A percentile compares a stretch with the other conserved stretches of the same genome.
These are phyloP conservation scores for Seminavis robusta DNA, from an alignment of 108 stramenopile genomes.

Conservation along the genomic window DNA sequence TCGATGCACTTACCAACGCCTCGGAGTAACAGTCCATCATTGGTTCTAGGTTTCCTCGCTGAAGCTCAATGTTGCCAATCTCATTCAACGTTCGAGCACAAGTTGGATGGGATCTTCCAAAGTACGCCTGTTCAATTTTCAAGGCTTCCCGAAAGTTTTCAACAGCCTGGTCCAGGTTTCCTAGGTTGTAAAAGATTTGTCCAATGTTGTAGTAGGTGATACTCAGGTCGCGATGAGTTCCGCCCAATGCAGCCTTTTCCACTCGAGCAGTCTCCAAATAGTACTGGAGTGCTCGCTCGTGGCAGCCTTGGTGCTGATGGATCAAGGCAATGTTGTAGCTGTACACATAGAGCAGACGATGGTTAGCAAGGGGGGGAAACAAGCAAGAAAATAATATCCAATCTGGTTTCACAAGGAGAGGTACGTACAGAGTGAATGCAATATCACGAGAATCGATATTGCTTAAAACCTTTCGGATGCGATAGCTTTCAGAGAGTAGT, in stretches of 20 bases:
- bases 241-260: constrained; percentile 33
- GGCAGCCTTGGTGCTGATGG: constrained; percentile 44
- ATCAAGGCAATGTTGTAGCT: constrained; percentile 68
- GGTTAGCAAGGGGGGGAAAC: no score
- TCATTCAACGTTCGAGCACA: constrained; percentile 63
- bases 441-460: constrained; percentile 19
- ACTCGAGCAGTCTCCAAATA: constrained; percentile 50
- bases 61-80: constrained; percentile 67
- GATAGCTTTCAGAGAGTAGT: constrained; percentile 39
- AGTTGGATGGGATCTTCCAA: constrained; percentile 32
- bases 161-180: constrained; percentile 38
- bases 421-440: constrained; percentile 37
- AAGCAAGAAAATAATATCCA: no score
- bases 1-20: constrained; percentile 4
- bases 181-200: constrained; percentile 46
- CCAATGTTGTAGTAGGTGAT: constrained; percentile 58
- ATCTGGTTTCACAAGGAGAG: no score
- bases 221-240: constrained; percentile 42
- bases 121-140: constrained; percentile 32
- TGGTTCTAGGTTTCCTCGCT: constrained; percentile 35
- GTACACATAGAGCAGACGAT: no score
- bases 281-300: constrained; percentile 51
- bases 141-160: constrained; percentile 35
- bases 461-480: constrained; percentile 31
- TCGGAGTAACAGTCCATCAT: constrained; percentile 47